phyloP scores from a whole-genome alignment of 139 green algal genomes.

The Limnomonas spitsbergensis region DNA sequence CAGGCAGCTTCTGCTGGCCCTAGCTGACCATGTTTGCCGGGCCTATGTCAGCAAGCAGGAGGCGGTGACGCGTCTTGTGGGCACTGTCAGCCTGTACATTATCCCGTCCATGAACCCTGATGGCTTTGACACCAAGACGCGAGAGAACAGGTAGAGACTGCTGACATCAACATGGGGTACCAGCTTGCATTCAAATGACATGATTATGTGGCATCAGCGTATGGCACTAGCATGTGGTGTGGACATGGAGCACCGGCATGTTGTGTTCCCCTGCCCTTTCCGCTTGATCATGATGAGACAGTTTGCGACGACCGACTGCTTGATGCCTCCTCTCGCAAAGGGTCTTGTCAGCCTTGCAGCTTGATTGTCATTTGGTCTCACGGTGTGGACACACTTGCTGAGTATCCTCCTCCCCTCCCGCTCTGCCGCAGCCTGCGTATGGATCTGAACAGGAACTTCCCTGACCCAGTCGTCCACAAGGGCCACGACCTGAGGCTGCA shows the following conservation, averaged over 20 bases:
- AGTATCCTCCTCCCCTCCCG: too few species aligned
- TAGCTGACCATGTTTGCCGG: not conserved
- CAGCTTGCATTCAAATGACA: too few species aligned
- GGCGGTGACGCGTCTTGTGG: not conserved
- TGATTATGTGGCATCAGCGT: too few species aligned
- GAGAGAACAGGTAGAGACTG: constrained; percentile 58
- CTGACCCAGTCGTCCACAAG: constrained; percentile 58
- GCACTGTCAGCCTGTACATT: constrained; percentile 28
- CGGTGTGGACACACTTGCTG: too few species aligned
- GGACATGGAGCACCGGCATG: too few species aligned
- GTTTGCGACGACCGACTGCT: too few species aligned
- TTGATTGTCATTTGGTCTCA: too few species aligned
- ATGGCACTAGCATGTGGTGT: too few species aligned
- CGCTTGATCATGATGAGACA: too few species aligned
- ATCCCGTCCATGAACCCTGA: constrained; percentile 87
- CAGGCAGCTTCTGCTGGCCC: constrained; percentile 27
- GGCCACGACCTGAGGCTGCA: constrained; percentile 18
- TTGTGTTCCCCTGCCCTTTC: too few species aligned
- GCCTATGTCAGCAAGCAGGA: not conserved
- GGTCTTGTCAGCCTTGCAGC: too few species aligned
- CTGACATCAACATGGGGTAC: not conserved
- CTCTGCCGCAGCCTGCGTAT: constrained; percentile 38
- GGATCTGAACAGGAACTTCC: constrained; percentile 93
- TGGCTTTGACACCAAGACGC: constrained; percentile 58
- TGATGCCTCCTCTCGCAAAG: too few species aligned